Percentiles rank a stretch among this genome's conserved stretches.
phyloP scores from a whole-genome alignment of 2,329 filamentous ascomycete species.

The Pseudogymnoascus sp. region DNA sequence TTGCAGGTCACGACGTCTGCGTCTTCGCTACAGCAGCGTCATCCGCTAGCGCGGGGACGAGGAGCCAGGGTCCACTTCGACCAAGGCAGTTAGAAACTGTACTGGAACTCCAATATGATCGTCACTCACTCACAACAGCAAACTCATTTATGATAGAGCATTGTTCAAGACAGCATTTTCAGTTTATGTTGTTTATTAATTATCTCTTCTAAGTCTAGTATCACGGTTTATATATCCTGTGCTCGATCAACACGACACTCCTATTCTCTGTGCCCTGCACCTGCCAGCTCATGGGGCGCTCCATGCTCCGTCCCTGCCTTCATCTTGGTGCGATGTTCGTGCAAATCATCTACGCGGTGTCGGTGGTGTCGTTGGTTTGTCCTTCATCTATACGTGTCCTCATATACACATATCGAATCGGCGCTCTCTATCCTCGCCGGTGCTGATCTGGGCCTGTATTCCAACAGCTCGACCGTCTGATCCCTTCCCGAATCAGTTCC shows the following conservation, averaged over 20 bases:
- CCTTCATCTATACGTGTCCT: not conserved
- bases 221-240: not conserved
- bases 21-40: constrained; percentile 9
- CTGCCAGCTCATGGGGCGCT: constrained; percentile 29
- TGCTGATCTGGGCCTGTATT: not conserved
- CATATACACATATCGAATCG: not conserved
- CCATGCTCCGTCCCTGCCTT: constrained; percentile 1
- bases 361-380: not conserved
- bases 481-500: not conserved
- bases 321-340: not conserved
- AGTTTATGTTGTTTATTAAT: not conserved
- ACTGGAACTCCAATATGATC: constrained; percentile 2
- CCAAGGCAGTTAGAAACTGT: not conserved
- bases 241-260: not conserved
- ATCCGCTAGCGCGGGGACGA: constrained; percentile 2
- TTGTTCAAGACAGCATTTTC: not conserved
- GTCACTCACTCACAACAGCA: not conserved
- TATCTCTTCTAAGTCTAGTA: not conserved
- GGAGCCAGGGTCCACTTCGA: constrained; percentile 3
- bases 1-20: constrained; percentile 8
- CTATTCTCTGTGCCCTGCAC: constrained; percentile 16
- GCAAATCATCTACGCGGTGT: not conserved
- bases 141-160: not conserved
- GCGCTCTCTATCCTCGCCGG: not conserved
- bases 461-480: not conserved